Percentiles rank a stretch among this genome's conserved stretches.
Conservation (phyloP, 495 filamentous ascomycete species). For the Podospora australis region DNA sequence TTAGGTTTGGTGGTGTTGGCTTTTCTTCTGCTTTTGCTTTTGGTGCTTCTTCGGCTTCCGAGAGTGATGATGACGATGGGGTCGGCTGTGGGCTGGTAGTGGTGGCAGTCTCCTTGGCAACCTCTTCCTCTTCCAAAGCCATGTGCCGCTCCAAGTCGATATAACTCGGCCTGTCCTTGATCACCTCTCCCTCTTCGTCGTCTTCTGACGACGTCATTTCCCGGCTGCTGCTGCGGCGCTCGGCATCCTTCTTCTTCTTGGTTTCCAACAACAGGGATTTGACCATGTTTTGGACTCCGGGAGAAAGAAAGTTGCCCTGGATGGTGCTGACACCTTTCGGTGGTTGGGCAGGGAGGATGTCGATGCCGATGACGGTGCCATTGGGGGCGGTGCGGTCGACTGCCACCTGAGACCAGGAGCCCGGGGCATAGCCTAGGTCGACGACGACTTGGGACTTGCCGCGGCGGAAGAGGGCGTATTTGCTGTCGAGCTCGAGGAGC, state of each 20-base stretch:
- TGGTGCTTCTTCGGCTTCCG: no score
- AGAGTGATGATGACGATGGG: no score
- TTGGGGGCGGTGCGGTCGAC: conserved; percentile 64
- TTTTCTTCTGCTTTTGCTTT: no score
- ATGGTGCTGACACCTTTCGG: conserved; percentile 85
- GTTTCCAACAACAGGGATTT: conserved; percentile 65
- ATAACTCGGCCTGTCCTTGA: conserved; percentile 33
- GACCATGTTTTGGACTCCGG: conserved; percentile 63
- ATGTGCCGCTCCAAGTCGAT: conserved; percentile 46
- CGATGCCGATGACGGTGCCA: conserved; percentile 81
- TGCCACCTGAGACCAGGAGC: conserved; percentile 96
- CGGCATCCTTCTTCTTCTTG: conserved; percentile 25
- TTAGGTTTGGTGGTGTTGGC: no score
- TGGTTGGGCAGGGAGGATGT: conserved; percentile 86
- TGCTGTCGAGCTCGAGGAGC: conserved; percentile 78
- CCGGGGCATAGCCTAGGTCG: conserved; percentile 90
- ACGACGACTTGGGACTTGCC: conserved; percentile 71
- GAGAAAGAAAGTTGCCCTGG: conserved; percentile 83
- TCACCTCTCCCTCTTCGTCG: conserved; percentile 11
- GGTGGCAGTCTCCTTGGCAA: conserved; percentile 4
- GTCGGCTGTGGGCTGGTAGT: no score
- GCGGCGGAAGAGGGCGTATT: conserved; percentile 65
- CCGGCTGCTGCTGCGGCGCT: background rate
- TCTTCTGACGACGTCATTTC: conserved; percentile 16
- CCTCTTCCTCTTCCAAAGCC: conserved; percentile 18